Evolutionary conservation across 2,329 filamentous ascomycete species (phyloP).

Genomic region (Exophiala lecanii-corni): DNA sequence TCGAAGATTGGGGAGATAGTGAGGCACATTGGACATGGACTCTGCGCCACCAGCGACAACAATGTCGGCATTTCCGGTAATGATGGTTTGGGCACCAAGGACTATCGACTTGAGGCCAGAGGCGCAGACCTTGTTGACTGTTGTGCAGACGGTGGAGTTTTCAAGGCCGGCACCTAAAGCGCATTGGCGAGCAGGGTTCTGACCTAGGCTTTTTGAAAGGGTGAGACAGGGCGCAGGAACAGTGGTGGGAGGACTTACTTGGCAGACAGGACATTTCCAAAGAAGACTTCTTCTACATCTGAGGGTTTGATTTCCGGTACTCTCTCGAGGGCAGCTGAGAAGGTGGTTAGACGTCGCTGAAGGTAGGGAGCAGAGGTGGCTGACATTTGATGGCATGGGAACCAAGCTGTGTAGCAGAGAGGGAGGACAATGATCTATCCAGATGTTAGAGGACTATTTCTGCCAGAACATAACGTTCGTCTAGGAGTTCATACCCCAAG

Average conservation of each 20-base stretch:
- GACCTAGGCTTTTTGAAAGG: constrained; percentile 64
- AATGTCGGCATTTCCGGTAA: constrained; percentile 87
- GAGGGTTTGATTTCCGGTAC: constrained; percentile 80
- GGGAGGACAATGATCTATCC: constrained; percentile 75
- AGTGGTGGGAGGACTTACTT: constrained; percentile 54
- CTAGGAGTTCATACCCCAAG: constrained; percentile 80
- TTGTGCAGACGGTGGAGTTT: constrained; percentile 76
- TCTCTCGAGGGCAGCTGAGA: constrained; percentile 69
- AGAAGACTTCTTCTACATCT: constrained; percentile 93
- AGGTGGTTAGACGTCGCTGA: constrained; percentile 5
- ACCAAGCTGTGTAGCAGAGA: constrained; percentile 81
- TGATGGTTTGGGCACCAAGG: constrained; percentile 92
- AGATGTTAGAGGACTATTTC: constrained; percentile 9
- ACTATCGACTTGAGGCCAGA: constrained; percentile 92
- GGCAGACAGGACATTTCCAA: constrained; percentile 95
- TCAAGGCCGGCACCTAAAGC: constrained; percentile 82
- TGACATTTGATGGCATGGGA: constrained; percentile 87
- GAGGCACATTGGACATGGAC: constrained; percentile 97
- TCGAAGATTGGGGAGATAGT: constrained; percentile 87
- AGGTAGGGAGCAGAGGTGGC: constrained; percentile 25
- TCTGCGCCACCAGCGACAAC: constrained; percentile 93
- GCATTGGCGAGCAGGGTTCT: constrained; percentile 93
- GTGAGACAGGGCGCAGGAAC: constrained; percentile 1
- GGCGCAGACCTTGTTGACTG: constrained; percentile 98
- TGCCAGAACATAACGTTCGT: constrained; percentile 24